Evolutionary conservation across 2,329 filamentous ascomycete species (phyloP).

Genomic region (Thelonectria rubi): DNA sequence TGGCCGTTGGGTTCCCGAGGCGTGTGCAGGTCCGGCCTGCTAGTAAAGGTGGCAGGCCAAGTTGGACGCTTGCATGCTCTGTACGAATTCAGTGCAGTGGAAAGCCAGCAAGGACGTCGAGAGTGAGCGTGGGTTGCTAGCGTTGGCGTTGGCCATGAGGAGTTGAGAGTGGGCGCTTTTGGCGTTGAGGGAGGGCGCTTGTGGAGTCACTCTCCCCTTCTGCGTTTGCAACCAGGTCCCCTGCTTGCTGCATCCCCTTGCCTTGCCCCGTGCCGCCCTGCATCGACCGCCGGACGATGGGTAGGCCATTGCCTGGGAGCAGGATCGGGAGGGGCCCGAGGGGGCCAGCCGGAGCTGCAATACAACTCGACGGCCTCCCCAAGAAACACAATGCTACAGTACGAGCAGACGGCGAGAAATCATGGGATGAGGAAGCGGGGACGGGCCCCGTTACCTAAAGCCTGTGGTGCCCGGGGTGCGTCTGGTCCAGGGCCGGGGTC

Average conservation of each 20-base stretch:
- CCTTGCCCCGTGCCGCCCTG: neutral
- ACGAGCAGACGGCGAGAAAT: conserved; percentile 17
- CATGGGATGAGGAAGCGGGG: conserved; percentile 26
- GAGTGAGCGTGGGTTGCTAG: conserved; percentile 22
- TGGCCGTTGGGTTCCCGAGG: conserved; percentile 11
- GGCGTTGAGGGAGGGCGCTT: conserved; percentile 31
- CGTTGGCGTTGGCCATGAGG: conserved; percentile 15
- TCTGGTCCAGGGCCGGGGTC: conserved; percentile 28
- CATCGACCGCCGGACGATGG: conserved; percentile 18
- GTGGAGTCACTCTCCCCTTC: conserved; percentile 23
- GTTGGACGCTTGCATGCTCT: too few species aligned
- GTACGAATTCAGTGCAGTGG: too few species aligned
- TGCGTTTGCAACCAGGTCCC: conserved; percentile 19
- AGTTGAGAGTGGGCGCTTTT: conserved; percentile 13
- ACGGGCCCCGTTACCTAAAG: conserved; percentile 16
- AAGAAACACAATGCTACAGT: neutral
- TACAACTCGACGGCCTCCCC: conserved; percentile 14
- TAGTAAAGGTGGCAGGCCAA: too few species aligned
- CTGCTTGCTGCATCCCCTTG: conserved; percentile 17
- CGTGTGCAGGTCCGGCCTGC: neutral
- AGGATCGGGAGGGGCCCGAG: conserved; percentile 8
- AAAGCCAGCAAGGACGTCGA: conserved; percentile 5
- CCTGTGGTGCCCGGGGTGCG: conserved; percentile 31
- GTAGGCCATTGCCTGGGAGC: conserved; percentile 18
- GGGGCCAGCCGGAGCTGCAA: conserved; percentile 18